Evolutionary conservation across 2,329 filamentous ascomycete species (phyloP).

Genomic region (Fusarium keratoplasticum): DNA sequence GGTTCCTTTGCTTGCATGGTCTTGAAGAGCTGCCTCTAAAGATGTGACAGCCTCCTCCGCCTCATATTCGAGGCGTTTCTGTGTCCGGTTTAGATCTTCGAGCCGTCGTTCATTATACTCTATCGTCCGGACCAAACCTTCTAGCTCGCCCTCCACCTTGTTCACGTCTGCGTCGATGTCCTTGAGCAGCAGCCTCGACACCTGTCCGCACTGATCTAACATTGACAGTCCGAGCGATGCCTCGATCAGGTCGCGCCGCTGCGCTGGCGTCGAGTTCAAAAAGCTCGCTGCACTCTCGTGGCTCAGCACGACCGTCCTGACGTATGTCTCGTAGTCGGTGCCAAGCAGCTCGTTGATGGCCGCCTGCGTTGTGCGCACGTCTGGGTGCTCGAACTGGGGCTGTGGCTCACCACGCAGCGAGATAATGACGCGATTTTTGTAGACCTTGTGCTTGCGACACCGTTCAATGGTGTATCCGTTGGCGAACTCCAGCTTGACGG

Average conservation of each 20-base stretch:
- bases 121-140: not conserved
- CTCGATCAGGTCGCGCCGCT: conserved; percentile 30
- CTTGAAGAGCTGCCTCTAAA: not conserved
- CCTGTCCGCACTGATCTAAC: conserved; percentile 16
- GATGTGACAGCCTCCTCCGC: not conserved
- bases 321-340: conserved; percentile 30
- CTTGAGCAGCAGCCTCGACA: conserved; percentile 19
- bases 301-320: conserved; percentile 29
- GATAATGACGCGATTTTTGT: conserved; percentile 27
- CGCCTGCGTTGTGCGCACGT: conserved; percentile 14
- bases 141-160: not conserved
- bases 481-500: conserved; percentile 31
- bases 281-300: conserved; percentile 37
- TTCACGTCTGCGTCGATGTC: not conserved
- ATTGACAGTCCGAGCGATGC: conserved; percentile 31
- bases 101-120: not conserved
- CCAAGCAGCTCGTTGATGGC: conserved; percentile 36
- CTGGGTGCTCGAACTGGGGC: conserved; percentile 17
- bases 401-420: conserved; percentile 20
- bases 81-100: not conserved
- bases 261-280: conserved; percentile 15
- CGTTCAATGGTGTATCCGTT: conserved; percentile 36
- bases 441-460: conserved; percentile 28
- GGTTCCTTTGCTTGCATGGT: conserved; percentile 7
- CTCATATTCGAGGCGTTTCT: conserved; percentile 4